A percentile compares a stretch with the other conserved stretches of the same genome.
phyloP scores from a whole-genome alignment of 129 eudicot genomes.

The Saussurea involucrata region DNA sequence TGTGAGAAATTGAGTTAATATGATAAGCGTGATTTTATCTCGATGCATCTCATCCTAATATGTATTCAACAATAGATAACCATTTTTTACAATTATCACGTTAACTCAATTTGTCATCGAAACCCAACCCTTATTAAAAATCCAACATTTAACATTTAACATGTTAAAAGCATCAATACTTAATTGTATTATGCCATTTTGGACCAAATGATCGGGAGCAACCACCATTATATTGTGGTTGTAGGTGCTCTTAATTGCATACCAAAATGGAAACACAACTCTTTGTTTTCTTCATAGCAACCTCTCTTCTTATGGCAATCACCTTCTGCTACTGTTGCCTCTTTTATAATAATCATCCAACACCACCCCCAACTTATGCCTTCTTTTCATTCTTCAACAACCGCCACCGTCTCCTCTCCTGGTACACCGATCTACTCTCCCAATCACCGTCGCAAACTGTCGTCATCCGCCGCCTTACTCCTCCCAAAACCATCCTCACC shows the following conservation, averaged over 20 bases:
- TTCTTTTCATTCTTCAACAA: constrained; percentile 33
- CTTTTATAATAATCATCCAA: neutral
- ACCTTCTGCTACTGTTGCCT: neutral
- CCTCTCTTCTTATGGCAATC: constrained; percentile 3
- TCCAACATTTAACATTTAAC: too few relatives aligned
- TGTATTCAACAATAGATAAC: too few relatives aligned
- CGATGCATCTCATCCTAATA: too few relatives aligned
- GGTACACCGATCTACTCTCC: constrained; percentile 55
- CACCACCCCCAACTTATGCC: neutral
- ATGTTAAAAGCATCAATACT: too few relatives aligned
- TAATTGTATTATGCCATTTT: too few relatives aligned
- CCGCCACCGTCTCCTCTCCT: constrained; percentile 76
- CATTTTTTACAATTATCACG: too few relatives aligned
- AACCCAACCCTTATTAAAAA: too few relatives aligned
- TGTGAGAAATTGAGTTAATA: too few relatives aligned
- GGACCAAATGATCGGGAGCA: neutral
- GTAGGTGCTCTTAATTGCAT: neutral
- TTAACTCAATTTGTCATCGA: too few relatives aligned
- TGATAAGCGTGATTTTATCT: too few relatives aligned
- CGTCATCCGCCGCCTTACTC: constrained; percentile 31
- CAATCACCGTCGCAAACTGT: constrained; percentile 40
- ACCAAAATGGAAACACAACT: constrained; percentile 8
- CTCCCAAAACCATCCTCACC: constrained; percentile 37
- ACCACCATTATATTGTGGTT: neutral
- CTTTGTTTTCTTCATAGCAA: neutral